These are phyloP conservation scores for Rhodotorula glutinis DNA, from an alignment of 1,284 basidiomycete species.

Conservation along the genomic window DNA sequence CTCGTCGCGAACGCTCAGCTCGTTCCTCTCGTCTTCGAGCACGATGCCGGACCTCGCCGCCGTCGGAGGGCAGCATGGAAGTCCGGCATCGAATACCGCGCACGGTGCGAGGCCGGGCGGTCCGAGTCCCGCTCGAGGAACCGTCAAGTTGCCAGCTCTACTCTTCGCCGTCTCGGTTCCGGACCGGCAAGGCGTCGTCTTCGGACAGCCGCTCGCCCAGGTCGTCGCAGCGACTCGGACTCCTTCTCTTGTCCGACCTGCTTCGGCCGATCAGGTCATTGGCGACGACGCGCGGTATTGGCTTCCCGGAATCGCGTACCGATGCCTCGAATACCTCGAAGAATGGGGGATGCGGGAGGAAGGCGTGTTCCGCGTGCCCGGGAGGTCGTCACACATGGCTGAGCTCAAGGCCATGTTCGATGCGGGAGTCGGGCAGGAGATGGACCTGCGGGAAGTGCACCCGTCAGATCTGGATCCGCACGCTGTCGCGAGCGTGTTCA, in stretches of 20 bases:
- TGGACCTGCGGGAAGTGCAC: slow-evolving; percentile 38
- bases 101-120: neutral
- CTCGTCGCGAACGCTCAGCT: neutral
- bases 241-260: neutral
- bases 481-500: slow-evolving; percentile 72
- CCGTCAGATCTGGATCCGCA: slow-evolving; percentile 39
- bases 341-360: slow-evolving; percentile 78
- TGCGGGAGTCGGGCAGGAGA: slow-evolving; percentile 31
- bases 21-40: neutral
- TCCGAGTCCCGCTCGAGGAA: neutral
- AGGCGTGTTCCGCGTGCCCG: slow-evolving; percentile 57
- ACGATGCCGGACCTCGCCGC: slow-evolving; percentile 16
- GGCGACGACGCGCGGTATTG: slow-evolving; percentile 57
- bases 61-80: neutral
- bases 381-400: slow-evolving; percentile 12
- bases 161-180: slow-evolving; percentile 25
- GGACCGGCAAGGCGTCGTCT: slow-evolving; percentile 7
- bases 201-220: slow-evolving; percentile 16
- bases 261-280: slow-evolving; percentile 22
- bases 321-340: slow-evolving; percentile 74
- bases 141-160: slow-evolving; percentile 11
- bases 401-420: slow-evolving; percentile 27
- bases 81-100: too few relatives aligned
- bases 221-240: slow-evolving; percentile 19
- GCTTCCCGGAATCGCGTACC: slow-evolving; percentile 67